Percentiles rank a stretch among this genome's conserved stretches.
Evolutionary conservation across 495 filamentous ascomycete genomes (phyloP).

Genomic region (Tuber melanosporum): DNA sequence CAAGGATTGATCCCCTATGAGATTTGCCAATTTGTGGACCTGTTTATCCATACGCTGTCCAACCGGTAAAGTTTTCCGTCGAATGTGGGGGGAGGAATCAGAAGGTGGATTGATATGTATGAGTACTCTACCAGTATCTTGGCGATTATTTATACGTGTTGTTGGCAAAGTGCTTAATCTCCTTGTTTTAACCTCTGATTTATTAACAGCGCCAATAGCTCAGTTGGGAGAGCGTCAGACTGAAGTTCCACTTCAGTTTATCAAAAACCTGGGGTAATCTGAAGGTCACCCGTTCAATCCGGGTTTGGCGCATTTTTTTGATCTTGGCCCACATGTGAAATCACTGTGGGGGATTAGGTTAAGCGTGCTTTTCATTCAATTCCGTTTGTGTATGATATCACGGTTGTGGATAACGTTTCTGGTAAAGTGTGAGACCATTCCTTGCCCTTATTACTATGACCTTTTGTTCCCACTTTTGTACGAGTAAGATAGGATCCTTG

Average conservation of each 20-base stretch:
- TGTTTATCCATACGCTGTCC: background rate
- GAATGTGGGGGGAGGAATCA: background rate
- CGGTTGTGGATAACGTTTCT: background rate
- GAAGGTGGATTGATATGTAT: background rate
- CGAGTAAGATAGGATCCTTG: too few species aligned
- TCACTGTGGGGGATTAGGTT: background rate
- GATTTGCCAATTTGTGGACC: background rate
- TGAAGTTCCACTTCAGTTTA: conserved; percentile 20
- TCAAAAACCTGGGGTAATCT: conserved; percentile 18
- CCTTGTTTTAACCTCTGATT: background rate
- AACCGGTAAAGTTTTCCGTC: background rate
- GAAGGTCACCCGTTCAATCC: conserved; percentile 32
- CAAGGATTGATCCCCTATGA: background rate
- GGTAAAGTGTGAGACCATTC: background rate
- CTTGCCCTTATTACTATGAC: background rate
- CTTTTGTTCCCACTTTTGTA: background rate
- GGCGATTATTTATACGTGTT: background rate
- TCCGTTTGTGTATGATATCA: background rate
- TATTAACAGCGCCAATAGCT: conserved; percentile 35
- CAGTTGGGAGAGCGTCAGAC: conserved; percentile 41
- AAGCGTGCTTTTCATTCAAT: background rate
- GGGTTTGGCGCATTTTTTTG: conserved; percentile 31
- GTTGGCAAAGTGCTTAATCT: background rate
- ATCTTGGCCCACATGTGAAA: background rate
- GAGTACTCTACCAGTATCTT: background rate